Base-by-base conservation (phyloP, 768 basidiomycete species). In the Mycena vulgaris region DNA sequence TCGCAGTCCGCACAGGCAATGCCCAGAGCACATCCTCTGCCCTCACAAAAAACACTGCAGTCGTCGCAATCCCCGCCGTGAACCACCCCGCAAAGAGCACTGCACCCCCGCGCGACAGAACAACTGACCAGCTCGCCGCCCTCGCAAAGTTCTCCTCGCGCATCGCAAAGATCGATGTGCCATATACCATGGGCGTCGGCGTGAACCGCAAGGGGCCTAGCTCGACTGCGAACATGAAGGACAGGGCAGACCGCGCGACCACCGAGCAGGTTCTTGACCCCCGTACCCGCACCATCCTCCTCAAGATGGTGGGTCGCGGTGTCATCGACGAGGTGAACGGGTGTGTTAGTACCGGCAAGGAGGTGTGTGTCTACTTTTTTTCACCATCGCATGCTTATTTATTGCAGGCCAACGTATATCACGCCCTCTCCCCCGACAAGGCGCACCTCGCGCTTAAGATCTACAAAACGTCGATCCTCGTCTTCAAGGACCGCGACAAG, bases 311-410 rank as follows among this genome's bases (percentile, higher is more conserved):
- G 63, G 94, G 95, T 5, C 86, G 96, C 59, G 96, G 92, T 0
- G 77, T 99, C 19, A 89, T 99, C 17, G 90, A 93, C 62, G 93
- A 95, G 79, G 91, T 99, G 52, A 97, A 98, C 73, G 96, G 97
- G 2, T 99, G 98, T 81, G 91, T 99, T 48, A 96, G 95, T 76
- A 98, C 98, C 0, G 98, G 98, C 31, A 99, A 99, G 87, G 98
- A 99, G 89, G 96, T 95, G 63, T 23, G 9, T 8, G 5, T 23
- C 19, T 45, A 16, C 10, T 25, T 30, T 21, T 27, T 9, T 87
- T 73, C 10, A 2, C 31, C 66, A 68, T 57, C 57, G 58, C 33
- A 64, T 45, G 39, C 66, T 39, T 52, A 25, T 58, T 60, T 39
- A 19, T 23, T 45, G 6, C 74, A 97, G 96, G 97, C 97, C 11